Evolutionary conservation across 169 alveolate genomes (phyloP), one percentile per base, ranked within the genome.

Genomic region (Plasmodium billcollinsi): DNA sequence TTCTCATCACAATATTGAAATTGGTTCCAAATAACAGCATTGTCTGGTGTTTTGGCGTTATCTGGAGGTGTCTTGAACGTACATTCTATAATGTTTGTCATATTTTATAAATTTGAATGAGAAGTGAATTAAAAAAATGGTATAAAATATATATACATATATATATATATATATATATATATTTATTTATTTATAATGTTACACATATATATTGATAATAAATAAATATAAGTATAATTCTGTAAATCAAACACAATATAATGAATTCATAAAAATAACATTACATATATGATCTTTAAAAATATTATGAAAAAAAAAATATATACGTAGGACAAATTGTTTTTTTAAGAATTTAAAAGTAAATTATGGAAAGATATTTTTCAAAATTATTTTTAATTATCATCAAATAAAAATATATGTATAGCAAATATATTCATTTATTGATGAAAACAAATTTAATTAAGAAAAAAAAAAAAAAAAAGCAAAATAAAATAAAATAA

Each of bases 1-100:
- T 67, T 70, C 47, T 70, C 91, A 29, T 83, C 91, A 69, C 85
- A 56, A 39, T 62, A 83, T 83, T 83, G 91, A 70, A 83, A 83
- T 33, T 61, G 24, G n/a, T 83, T 83, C 91, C 91, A 83, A 21
- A 83, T 83, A 63, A 83, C 63, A 26, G 91, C 91, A 9, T 83
- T 83, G 5, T 70, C 85, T 21, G 91, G 91, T 56, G 74, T 58
- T 59, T 67, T 83, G 21, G 91, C 83, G 24, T 71, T 69, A 9
- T 29, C 69, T 26, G 91, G 91, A 11, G 91, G 91, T 15, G 61
- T n/a, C n/a, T 83, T 83, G 49, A 83, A 83, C 21, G 91, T 83
- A 33, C 91, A 83, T 26, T 83, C 91, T 54, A 83, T 63, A 69
- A 83, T 83, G 71, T 83, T 83, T 43, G 91, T 83, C 91, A 83